phyloP scores from a whole-genome alignment of 495 filamentous ascomycete species.

The Annulohypoxylon bovei region DNA sequence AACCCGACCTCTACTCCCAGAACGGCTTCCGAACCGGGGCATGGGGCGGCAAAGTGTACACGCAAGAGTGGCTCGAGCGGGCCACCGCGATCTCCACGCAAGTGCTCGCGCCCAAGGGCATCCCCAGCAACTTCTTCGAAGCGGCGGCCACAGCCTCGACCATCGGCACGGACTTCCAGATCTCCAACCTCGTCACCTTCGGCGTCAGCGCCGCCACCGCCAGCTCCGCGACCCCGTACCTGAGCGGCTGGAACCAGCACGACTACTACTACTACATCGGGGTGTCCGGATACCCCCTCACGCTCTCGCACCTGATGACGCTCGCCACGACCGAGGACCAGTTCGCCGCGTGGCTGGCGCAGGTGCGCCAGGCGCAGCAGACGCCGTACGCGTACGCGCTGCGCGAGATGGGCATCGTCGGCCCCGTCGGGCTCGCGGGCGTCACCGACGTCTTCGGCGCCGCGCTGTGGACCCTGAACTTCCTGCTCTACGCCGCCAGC shows the following conservation, averaged over 20 bases:
- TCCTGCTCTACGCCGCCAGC: constrained; percentile 44
- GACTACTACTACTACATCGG: constrained; percentile 56
- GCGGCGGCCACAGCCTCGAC: constrained; percentile 49
- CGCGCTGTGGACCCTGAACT: constrained; percentile 44
- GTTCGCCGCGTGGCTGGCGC: constrained; percentile 46
- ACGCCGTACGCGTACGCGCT: constrained; percentile 45
- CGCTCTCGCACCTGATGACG: constrained; percentile 43
- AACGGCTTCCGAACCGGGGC: constrained; percentile 45
- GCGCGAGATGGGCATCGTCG: constrained; percentile 49
- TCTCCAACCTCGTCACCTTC: constrained; percentile 40
- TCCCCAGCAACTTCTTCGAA: constrained; percentile 51
- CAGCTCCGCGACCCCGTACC: constrained; percentile 35
- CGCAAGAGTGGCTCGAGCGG: constrained; percentile 47
- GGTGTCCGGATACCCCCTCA: constrained; percentile 40
- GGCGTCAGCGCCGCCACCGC: constrained; percentile 31
- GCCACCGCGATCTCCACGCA: constrained; percentile 45
- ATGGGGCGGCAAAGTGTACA: constrained; percentile 49
- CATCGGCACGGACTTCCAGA: constrained; percentile 50
- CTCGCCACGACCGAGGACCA: constrained; percentile 47
- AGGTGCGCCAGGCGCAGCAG: constrained; percentile 42
- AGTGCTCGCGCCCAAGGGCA: constrained; percentile 46
- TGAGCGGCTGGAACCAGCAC: constrained; percentile 52
- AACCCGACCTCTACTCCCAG: constrained; percentile 51
- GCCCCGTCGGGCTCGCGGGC: constrained; percentile 40
- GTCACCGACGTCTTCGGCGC: constrained; percentile 42